phyloP scores from a whole-genome alignment of 768 basidiomycete genomes.

The Favolaschia claudopus region DNA sequence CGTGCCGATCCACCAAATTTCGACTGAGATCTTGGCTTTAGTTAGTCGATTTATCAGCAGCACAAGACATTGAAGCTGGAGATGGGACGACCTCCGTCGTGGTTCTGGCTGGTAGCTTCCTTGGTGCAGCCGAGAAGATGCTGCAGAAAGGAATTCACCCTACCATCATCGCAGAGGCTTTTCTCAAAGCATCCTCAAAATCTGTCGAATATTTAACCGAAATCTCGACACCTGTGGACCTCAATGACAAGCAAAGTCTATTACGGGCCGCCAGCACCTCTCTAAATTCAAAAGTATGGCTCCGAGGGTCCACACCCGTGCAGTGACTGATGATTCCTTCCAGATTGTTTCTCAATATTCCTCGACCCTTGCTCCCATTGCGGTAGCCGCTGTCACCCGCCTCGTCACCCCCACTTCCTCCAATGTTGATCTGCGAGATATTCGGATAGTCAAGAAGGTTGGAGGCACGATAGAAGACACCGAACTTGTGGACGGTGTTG shows the following conservation, averaged over 20 bases:
- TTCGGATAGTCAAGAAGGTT: conserved; percentile 97
- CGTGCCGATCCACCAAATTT: neutral
- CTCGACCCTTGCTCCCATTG: conserved; percentile 96
- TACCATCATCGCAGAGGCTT: conserved; percentile 95
- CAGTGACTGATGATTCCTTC: conserved; percentile 1
- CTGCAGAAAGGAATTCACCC: conserved; percentile 97
- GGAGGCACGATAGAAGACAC: conserved; percentile 99
- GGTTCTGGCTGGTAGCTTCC: conserved; percentile 90
- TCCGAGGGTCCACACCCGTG: neutral
- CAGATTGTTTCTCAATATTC: conserved; percentile 99
- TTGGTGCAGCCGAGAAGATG: conserved; percentile 97
- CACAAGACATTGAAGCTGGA: conserved; percentile 98
- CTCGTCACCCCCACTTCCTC: conserved; percentile 88
- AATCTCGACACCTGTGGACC: conserved; percentile 90
- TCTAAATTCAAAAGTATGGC: conserved; percentile 89
- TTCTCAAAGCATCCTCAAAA: conserved; percentile 90
- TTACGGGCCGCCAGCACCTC: conserved; percentile 94
- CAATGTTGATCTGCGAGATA: conserved; percentile 95
- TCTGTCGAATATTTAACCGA: conserved; percentile 94
- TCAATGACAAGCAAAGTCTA: conserved; percentile 85
- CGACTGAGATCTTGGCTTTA: conserved; percentile 42
- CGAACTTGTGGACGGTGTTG: conserved; percentile 94
- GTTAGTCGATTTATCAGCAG: conserved; percentile 97
- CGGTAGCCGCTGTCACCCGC: conserved; percentile 94
- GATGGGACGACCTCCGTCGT: conserved; percentile 99